These are phyloP conservation scores for Bertia moriformis DNA, from an alignment of 2,329 filamentous ascomycete genomes.

Conservation along the genomic window DNA sequence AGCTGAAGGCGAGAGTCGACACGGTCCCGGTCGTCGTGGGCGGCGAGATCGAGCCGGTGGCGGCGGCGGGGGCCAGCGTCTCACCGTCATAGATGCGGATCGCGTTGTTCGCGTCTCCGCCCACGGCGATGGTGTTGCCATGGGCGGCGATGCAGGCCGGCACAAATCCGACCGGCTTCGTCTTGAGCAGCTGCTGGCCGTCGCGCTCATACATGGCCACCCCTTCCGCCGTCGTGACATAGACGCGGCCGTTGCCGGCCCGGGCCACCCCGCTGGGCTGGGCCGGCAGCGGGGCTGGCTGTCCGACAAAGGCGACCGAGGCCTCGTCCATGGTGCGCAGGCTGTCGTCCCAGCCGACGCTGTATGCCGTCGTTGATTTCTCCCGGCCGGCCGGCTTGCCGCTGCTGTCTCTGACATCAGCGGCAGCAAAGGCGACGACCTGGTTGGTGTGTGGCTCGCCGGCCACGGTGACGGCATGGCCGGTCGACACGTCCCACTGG, in stretches of 20 bases:
- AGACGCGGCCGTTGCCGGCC: conserved; percentile 31
- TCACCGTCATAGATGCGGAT: conserved; percentile 72
- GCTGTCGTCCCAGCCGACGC: conserved; percentile 87
- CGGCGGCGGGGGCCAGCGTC: conserved; percentile 37
- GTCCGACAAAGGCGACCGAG: conserved; percentile 61
- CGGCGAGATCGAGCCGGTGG: conserved; percentile 28
- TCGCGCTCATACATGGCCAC: conserved; percentile 42
- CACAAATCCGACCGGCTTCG: conserved; percentile 42
- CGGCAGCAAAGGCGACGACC: conserved; percentile 59
- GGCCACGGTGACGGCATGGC: conserved; percentile 56
- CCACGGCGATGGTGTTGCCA: conserved; percentile 58
- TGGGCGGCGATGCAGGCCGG: conserved; percentile 61
- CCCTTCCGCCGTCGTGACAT: conserved; percentile 39
- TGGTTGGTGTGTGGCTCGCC: conserved; percentile 77
- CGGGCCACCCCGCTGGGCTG: conserved; percentile 67
- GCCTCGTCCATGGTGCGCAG: conserved; percentile 65
- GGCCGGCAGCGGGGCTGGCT: conserved; percentile 50
- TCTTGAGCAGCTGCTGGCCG: conserved; percentile 44
- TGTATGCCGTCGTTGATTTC: conserved; percentile 30
- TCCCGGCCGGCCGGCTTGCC: conserved; percentile 41
- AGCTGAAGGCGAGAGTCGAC: conserved; percentile 71
- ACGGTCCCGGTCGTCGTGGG: conserved; percentile 58
- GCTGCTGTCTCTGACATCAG: too few species aligned
- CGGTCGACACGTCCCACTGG: conserved; percentile 65
- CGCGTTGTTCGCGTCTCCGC: conserved; percentile 52